These are phyloP conservation scores for Globisporangium uncinulatum DNA, from an alignment of 352 stramenopile species.

Conservation along the genomic window DNA sequence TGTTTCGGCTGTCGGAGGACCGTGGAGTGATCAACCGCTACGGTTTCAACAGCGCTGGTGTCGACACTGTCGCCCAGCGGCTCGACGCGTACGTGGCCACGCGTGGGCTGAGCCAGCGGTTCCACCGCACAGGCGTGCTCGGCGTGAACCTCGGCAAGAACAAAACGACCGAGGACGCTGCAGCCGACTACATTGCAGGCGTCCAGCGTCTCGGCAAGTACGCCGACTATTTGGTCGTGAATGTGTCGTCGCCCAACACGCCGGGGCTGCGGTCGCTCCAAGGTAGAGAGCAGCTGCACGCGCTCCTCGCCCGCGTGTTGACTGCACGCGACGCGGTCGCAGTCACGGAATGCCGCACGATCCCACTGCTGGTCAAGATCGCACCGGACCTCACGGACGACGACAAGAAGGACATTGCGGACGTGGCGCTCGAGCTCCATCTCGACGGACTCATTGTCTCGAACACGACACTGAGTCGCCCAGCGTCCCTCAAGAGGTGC, in stretches of 20 bases:
- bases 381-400: conserved; percentile 93
- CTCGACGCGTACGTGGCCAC: conserved; percentile 54
- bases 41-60: conserved; percentile 96
- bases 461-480: conserved; percentile 95
- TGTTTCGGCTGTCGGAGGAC: conserved; percentile 95
- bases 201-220: conserved; percentile 90
- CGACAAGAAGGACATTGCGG: conserved; percentile 94
- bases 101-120: conserved; percentile 21
- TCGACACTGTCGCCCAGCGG: conserved; percentile 68
- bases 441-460: conserved; percentile 96
- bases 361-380: conserved; percentile 97
- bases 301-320: conserved; percentile 67
- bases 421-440: conserved; percentile 77
- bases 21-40: conserved; percentile 97
- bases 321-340: conserved; percentile 62
- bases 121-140: conserved; percentile 78
- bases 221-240: conserved; percentile 98
- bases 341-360: conserved; percentile 39
- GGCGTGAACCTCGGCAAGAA: conserved; percentile 99
- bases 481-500: conserved; percentile 69
- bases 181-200: conserved; percentile 87
- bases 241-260: conserved; percentile 97
- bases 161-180: conserved; percentile 85
- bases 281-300: conserved; percentile 75
- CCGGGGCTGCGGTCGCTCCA: conserved; percentile 80